Conservation (phyloP, 2,329 filamentous ascomycete species). For the Celoporthe dispersa region DNA sequence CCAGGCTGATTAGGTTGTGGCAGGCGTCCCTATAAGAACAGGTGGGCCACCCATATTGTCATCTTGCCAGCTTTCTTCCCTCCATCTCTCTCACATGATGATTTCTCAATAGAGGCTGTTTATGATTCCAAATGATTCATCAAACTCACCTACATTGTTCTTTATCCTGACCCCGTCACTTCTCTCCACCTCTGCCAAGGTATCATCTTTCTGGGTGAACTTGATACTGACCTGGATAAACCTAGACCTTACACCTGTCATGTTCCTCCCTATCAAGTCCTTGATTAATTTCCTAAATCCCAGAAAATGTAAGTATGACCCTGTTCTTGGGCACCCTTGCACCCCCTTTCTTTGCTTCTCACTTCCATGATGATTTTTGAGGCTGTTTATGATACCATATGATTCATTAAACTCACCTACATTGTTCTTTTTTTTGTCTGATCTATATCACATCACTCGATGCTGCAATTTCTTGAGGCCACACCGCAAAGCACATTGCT, state of each 20-base stretch:
- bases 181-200: not conserved
- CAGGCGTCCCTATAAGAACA: not conserved
- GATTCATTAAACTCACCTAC: conserved; percentile 30
- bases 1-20: not conserved
- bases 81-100: conserved; percentile 39
- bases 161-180: conserved; percentile 35
- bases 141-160: conserved; percentile 39
- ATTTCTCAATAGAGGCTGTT: conserved; percentile 50
- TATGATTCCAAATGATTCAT: conserved; percentile 49
- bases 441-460: not conserved
- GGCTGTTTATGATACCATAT: conserved; percentile 29
- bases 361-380: conserved; percentile 24
- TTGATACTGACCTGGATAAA: not conserved
- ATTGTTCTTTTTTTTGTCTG: conserved; percentile 28
- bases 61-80: no score
- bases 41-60: not conserved
- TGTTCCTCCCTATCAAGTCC: no score
- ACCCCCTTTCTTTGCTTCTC: not conserved
- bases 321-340: not conserved
- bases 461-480: conserved; percentile 38
- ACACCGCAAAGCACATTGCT: conserved; percentile 31
- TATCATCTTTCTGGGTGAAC: not conserved
- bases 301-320: not conserved
- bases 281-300: not conserved
- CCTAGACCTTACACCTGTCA: no score